Base-by-base conservation (phyloP, 805 yeast genomes). In the Monosporozyma solicola region DNA sequence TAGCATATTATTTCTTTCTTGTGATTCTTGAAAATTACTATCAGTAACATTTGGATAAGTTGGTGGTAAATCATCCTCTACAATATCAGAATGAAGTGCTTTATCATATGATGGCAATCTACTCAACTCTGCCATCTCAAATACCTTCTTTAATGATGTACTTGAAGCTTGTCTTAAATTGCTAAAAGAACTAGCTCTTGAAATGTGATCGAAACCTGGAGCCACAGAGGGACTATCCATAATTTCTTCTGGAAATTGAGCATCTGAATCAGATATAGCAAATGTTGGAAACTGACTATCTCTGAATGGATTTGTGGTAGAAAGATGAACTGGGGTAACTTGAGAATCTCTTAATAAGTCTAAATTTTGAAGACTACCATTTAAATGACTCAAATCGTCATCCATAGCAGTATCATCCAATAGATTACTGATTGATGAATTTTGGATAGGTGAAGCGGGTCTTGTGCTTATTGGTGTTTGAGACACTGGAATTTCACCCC, bases 71-170 rank as follows among this genome's bases (percentile, higher is more conserved):
- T 78, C 80, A 22, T 73, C 77, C 3, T 72, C 77, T 10, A 75
- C 68, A 5, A 69, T 71, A 47, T 76, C 82, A 22, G 54, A 43
- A 60, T 78, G 79, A 66, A 90, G 69, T 0, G 98, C 97, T 33
- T 86, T 83, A 7, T 77, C 78, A 68, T 92, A 92, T 0, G 96
- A 82, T 0, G 98, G 98, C 6, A 92, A 96, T 49, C 80, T 72
- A 22, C 85, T 82, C 57, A 88, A 58, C 2, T 73, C 67, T 5
- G 66, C 65, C 2, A 74, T 55, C 54, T 78, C 77, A 74, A 76
- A 72, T 31, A 72, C 77, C 13, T 63, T 61, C 52, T 56, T 55
- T 41, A 55, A 22, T 1, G 63, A 57, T 5, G 69, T 46, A 52
- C 60, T 44, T 29, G 61, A 52, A 32, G 70, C 53, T 24, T 70